Base-by-base conservation (phyloP, 768 basidiomycete genomes). In the Mycena capillaripes region DNA sequence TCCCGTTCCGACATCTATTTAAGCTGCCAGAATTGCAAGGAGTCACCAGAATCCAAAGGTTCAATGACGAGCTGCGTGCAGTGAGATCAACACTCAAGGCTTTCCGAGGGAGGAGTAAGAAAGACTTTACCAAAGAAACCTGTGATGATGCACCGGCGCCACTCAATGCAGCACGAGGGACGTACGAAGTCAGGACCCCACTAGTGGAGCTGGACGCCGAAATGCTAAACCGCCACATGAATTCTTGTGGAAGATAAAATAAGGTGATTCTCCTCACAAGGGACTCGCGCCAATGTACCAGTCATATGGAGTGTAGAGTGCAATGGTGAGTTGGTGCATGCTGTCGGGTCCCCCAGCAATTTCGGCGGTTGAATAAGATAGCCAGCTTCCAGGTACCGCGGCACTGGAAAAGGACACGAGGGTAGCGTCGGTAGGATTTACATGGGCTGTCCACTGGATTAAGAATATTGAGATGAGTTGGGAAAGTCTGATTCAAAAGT, bases 391-490 rank as follows among this genome's bases (percentile, higher is more conserved):
- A 27, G 62, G 62, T 34, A 64, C 32, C 62, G 62, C 62, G 34
- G 53, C 62, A 64, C 62, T 64, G 50, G 62, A 64, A 53, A 64
- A 64, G 48, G 62, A 52, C 50, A 64, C 62, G 62, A 64, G 62
- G 50, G 62, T 64, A 38, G 62, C 23, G 62, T 64, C 48, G 17
- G 62, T 64, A 64, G 62, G 48, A 50, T 64, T 64, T 40, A 64
- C 62, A 64, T 64, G 62, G 48, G 62, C 62, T 38, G 62, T 64
- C 62, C 62, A 64, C 62, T 64, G 62, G 36, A 64, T 63, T 63
- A n/a, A n/a, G 25, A 52, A 52, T 64, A 52, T 38, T 34, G 36
- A 16, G 48, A 53, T 64, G 62, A 64, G 62, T 50, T 38, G 48
- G 48, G 32, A 63, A 38, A 52, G 16, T 32, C 36, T 50, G 62